Evolutionary conservation across 2,329 filamentous ascomycete genomes (phyloP).

Genomic region (Alternaria solani): DNA sequence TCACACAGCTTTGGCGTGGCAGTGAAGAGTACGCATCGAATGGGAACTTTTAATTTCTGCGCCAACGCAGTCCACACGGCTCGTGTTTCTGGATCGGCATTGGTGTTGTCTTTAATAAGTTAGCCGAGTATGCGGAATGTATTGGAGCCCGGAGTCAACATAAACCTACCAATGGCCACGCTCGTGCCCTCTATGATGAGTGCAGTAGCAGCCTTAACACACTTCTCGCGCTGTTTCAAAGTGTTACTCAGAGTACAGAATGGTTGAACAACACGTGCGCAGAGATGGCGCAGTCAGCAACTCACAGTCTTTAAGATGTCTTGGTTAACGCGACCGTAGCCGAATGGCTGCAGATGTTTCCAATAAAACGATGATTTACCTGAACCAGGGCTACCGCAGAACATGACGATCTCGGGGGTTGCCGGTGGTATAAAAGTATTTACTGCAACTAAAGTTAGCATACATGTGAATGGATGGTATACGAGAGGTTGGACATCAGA

Average conservation of each 20-base stretch:
- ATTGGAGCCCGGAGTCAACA: constrained; percentile 46
- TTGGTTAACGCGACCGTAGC: constrained; percentile 88
- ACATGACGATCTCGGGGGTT: constrained; percentile 77
- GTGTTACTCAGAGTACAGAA: constrained; percentile 42
- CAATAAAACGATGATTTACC: constrained; percentile 94
- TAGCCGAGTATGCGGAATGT: constrained; percentile 25
- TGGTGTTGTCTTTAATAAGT: constrained; percentile 85
- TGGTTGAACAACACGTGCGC: constrained; percentile 38
- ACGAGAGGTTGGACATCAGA: constrained; percentile 31
- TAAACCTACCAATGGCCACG: constrained; percentile 76
- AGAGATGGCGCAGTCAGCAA: constrained; percentile 21
- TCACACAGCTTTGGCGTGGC: constrained; percentile 73
- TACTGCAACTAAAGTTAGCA: constrained; percentile 36
- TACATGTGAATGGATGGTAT: constrained; percentile 11
- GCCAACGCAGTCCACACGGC: constrained; percentile 81
- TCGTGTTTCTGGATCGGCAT: constrained; percentile 79
- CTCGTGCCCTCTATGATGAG: constrained; percentile 70
- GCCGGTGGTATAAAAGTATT: constrained; percentile 66
- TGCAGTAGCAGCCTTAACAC: constrained; percentile 74
- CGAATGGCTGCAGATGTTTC: constrained; percentile 76
- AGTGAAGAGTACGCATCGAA: constrained; percentile 87
- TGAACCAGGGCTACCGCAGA: constrained; percentile 86
- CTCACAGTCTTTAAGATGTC: constrained; percentile 79
- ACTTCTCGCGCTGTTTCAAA: constrained; percentile 64
- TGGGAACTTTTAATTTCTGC: constrained; percentile 72